Percentiles rank a stretch among this genome's conserved stretches.
Conservation (phyloP, 1,284 basidiomycete genomes). For the Trametes sp. region DNA sequence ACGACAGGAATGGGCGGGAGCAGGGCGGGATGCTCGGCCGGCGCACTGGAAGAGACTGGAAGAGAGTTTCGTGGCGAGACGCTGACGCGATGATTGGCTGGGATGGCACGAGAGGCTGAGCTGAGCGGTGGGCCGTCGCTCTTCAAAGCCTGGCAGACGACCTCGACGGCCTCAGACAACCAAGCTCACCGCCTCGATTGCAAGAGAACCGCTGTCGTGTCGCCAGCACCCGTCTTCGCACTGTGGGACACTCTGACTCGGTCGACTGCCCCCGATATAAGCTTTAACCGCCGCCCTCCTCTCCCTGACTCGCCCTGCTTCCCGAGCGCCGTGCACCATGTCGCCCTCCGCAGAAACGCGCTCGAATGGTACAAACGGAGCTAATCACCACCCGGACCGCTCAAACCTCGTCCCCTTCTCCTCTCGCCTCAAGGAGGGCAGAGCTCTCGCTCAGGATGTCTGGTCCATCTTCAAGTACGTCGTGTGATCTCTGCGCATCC, state of each 20-base stretch:
- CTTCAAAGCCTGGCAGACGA: neutral
- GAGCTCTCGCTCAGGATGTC: conserved; percentile 84
- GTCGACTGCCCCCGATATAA: conserved; percentile 10
- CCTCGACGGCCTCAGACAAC: neutral
- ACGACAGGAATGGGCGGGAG: neutral
- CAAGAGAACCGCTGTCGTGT: neutral
- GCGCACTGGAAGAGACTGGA: neutral
- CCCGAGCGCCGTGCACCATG: conserved; percentile 15
- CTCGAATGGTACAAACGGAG: conserved; percentile 27
- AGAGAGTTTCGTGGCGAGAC: conserved; percentile 15
- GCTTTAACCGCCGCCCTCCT: neutral
- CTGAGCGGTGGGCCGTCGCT: neutral
- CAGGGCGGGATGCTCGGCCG: neutral
- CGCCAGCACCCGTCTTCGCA: conserved; percentile 6
- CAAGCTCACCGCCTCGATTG: neutral
- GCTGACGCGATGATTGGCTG: conserved; percentile 26
- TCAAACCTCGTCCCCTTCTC: conserved; percentile 68
- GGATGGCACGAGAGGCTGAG: neutral
- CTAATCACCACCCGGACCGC: conserved; percentile 45
- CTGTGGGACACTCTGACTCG: conserved; percentile 19
- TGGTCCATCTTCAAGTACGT: conserved; percentile 93
- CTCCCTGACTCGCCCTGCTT: conserved; percentile 10
- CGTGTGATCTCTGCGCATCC: conserved; percentile 16
- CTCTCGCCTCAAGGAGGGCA: conserved; percentile 72
- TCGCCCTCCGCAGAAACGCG: conserved; percentile 16